phyloP scores from a whole-genome alignment of 371 early-diverging fungal species.

The Mortierella sp. region DNA sequence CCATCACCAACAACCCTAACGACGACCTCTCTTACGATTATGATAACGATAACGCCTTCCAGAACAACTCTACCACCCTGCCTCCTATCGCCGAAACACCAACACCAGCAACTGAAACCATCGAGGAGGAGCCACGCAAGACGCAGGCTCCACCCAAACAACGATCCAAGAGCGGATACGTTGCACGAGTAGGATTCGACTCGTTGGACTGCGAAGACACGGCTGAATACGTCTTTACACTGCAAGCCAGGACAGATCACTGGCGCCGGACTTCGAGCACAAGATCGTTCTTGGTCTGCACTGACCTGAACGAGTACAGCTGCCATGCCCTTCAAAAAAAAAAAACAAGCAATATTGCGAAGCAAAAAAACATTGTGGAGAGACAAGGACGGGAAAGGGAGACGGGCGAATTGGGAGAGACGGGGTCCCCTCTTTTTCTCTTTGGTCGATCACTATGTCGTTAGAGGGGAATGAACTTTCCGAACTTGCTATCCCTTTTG shows the following conservation, averaged over 20 bases:
- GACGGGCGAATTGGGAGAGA: no score
- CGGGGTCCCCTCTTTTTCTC: no score
- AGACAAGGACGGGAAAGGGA: no score
- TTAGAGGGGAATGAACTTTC: no score
- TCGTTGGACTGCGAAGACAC: conserved; percentile 65
- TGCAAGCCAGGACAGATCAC: conserved; percentile 61
- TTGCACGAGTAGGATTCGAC: conserved; percentile 68
- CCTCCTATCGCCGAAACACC: no score
- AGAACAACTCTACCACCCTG: no score
- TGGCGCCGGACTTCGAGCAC: conserved; percentile 59
- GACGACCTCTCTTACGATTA: no score
- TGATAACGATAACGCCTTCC: no score
- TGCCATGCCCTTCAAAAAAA: conserved; percentile 64
- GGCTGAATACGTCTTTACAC: conserved; percentile 63
- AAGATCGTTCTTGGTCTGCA: conserved; percentile 68
- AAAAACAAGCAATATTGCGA: no score
- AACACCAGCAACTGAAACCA: background rate
- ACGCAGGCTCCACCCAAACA: conserved; percentile 35
- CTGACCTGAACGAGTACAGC: conserved; percentile 67
- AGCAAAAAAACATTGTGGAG: conserved; percentile 69
- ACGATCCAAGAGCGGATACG: conserved; percentile 54
- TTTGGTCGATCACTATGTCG: no score
- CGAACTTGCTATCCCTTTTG: no score
- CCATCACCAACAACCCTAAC: background rate
- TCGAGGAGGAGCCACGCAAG: background rate